Conservation (phyloP, 352 stramenopile genomes). For the Aphanomyces invadans region DNA sequence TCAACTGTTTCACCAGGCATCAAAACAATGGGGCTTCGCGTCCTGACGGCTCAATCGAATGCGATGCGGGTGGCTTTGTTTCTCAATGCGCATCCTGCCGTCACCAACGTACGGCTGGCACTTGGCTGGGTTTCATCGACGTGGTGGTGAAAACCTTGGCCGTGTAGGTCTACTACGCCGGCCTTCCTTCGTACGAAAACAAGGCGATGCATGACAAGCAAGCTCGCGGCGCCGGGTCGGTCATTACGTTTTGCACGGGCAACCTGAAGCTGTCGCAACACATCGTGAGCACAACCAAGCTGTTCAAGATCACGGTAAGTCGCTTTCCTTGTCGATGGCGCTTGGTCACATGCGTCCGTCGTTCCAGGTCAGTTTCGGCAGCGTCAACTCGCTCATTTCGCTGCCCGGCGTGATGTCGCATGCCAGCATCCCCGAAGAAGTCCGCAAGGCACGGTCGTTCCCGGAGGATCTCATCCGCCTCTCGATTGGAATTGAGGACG, state of each 20-base stretch:
- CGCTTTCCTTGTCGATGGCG: not conserved
- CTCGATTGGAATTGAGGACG: slow-evolving; percentile 92
- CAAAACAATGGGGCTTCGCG: slow-evolving; percentile 84
- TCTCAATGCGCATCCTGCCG: slow-evolving; percentile 70
- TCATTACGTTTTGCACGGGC: slow-evolving; percentile 87
- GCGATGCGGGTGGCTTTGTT: slow-evolving; percentile 85
- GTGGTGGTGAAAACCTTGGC: too few species aligned
- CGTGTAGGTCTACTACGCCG: slow-evolving; percentile 89
- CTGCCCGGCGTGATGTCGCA: slow-evolving; percentile 93
- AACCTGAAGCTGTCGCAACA: slow-evolving; percentile 83
- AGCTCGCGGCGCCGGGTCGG: slow-evolving; percentile 73
- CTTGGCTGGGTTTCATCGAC: not conserved
- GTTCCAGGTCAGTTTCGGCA: slow-evolving; percentile 76
- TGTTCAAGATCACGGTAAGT: slow-evolving; percentile 88
- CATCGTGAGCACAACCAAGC: slow-evolving; percentile 86
- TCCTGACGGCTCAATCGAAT: slow-evolving; percentile 80
- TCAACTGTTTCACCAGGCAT: too few species aligned
- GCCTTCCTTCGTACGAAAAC: slow-evolving; percentile 55
- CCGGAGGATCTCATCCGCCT: slow-evolving; percentile 91
- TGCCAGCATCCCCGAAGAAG: slow-evolving; percentile 88
- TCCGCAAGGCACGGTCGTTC: slow-evolving; percentile 85
- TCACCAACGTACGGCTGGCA: slow-evolving; percentile 39
- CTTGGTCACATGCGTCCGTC: not conserved
- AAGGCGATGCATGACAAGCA: slow-evolving; percentile 82
- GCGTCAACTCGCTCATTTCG: slow-evolving; percentile 89